Evolutionary conservation across 129 eudicot species (phyloP), one percentile per base, ranked within the genome.

Genomic region (Helichrysum umbraculigerum): DNA sequence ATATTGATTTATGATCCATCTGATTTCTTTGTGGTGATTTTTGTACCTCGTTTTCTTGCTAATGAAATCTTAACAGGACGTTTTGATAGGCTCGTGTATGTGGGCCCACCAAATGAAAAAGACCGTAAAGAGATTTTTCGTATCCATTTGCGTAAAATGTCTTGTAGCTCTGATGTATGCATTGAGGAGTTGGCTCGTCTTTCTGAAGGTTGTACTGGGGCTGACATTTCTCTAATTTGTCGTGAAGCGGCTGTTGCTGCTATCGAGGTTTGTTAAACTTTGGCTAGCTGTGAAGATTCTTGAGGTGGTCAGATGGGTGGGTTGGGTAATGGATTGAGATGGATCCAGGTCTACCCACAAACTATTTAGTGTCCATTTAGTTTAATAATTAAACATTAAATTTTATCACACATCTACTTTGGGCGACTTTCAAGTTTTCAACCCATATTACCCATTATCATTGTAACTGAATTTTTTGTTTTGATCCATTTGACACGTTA

Each of bases 151-250:
- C 81, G 84, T 32, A 81, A 81, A 69, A 91, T 81, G 88, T 82
- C 86, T 28, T 91, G 89, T 78, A 83, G 83, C 88, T 78, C 91
- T 44, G 91, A 87, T 76, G 94, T 95, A 64, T 87, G 82, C 80
- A 35, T 84, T 34, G 82, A 83, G 69, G 89, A 91, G 80, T 87
- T 95, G 64, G 88, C 97, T 64, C 74, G 21, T 80, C 85, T 86
- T 17, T 83, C 99, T 65, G 90, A 89, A 79, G 97, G 97, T 74
- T 91, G 78, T 76, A 91, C 96, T 1, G 99, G 99, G 60, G 99
- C 99, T 63, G 97, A 91, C 78, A 91, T 95, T 63, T 89, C 88
- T 34, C 83, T 76, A 57, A 85, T 91, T 11, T 95, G 99, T 76
- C 86, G 85, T 5, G 89, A 91, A 83, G 99, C 99, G 28, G 91